Evolutionary conservation across 2,329 filamentous ascomycete genomes (phyloP), one percentile per base, ranked within the genome.

Genomic region (Colletotrichum falcatum): DNA sequence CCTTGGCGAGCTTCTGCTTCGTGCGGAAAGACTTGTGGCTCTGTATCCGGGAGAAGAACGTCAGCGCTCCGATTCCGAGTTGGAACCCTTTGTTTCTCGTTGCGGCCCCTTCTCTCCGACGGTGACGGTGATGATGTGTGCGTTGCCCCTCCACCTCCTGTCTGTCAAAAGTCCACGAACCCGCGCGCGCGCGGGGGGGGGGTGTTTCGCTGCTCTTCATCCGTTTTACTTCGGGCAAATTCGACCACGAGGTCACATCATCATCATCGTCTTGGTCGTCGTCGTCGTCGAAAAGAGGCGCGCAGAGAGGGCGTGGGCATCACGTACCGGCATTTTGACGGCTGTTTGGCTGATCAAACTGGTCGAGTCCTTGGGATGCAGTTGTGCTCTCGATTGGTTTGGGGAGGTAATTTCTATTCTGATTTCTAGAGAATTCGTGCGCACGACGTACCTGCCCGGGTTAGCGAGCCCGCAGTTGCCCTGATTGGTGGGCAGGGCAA

Each of bases 1-100:
- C 96, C 91, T 95, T 98, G 84, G 96, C 96, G 89, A 99, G 94
- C 96, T 99, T 99, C 88, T 97, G 93, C 95, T 99, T 99, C 88
- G 95, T 98, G 86, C 95, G 93, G 94, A 99, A 99, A 84, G 95
- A 94, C 92, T 99, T 99, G 90, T 99, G 94, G 92, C 92, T 95
- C 95, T 98, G 85, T 83, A 64, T 54, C 71, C 60, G 60, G n/a
- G n/a, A 35, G 30, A n/a, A n/a, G 7, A 61, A 35, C 14, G 64
- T 72, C 56, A 69, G 71, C 61, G 44, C 46, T 60, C 61, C 61
- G 55, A 33, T 72, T 46, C 26, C 37, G 30, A 33, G n/a, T n/a
- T 54, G 9, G 18, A 12, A n/a, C n/a, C 48, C 33, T 51, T 51
- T 16, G 23, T 9, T 51, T 9, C 37, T 20, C 44, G 42, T 44